Conservation (phyloP, 768 basidiomycete genomes). For the Boletales sp. region DNA sequence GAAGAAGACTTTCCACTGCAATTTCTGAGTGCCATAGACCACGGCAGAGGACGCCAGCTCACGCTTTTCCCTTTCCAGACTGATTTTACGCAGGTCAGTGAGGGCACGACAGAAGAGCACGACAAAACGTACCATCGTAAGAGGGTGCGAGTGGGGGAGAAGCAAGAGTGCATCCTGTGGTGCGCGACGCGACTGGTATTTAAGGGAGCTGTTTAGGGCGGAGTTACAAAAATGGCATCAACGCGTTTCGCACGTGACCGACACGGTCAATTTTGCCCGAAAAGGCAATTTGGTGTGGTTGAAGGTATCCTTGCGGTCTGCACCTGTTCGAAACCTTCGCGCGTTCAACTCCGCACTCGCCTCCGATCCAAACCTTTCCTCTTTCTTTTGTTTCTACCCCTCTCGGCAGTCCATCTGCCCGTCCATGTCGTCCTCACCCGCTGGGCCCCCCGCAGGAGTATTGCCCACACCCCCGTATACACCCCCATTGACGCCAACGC, state of each 20-base stretch:
- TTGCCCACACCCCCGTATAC: conserved; percentile 31
- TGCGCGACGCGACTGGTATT: conserved; percentile 28
- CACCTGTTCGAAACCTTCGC: conserved; percentile 25
- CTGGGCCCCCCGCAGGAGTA: conserved; percentile 34
- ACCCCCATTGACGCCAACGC: conserved; percentile 56
- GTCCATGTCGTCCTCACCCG: conserved; percentile 28
- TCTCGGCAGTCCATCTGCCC: conserved; percentile 29
- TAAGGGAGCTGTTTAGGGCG: conserved; percentile 26
- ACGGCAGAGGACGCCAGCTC: conserved; percentile 18
- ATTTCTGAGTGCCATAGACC: background rate
- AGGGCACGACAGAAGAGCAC: background rate
- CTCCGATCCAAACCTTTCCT: conserved; percentile 11
- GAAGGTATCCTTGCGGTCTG: conserved; percentile 22
- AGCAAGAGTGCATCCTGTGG: conserved; percentile 7
- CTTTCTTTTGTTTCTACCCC: conserved; percentile 3
- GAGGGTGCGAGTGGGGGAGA: conserved; percentile 12
- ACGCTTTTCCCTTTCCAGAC: conserved; percentile 59
- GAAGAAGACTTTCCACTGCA: conserved; percentile 44
- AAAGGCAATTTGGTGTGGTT: conserved; percentile 19
- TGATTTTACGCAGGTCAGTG: conserved; percentile 20
- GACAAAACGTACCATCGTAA: conserved; percentile 31
- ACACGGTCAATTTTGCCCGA: conserved; percentile 20
- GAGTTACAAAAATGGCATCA: conserved; percentile 30
- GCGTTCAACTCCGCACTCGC: conserved; percentile 12
- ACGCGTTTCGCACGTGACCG: conserved; percentile 34